These are phyloP conservation scores for Mercurialis annua DNA, from an alignment of 345 rosid species.

Conservation along the genomic window DNA sequence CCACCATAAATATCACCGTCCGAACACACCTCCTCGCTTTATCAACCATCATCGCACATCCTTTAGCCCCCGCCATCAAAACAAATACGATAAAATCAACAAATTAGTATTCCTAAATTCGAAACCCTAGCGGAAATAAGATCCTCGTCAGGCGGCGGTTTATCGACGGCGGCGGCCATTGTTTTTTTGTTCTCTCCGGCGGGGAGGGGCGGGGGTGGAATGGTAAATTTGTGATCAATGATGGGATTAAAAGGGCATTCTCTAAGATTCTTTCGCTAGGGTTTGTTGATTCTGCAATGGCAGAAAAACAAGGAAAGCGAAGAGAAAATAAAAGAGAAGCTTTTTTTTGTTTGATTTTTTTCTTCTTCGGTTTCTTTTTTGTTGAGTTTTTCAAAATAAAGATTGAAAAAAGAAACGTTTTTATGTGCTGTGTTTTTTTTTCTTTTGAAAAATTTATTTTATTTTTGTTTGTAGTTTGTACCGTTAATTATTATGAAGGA, in stretches of 20 bases:
- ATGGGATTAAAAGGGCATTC: slow-evolving; percentile 2
- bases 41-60: slow-evolving; percentile 52
- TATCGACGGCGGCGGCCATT: slow-evolving; percentile 14
- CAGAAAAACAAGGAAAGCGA: not conserved
- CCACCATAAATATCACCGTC: slow-evolving; percentile 82
- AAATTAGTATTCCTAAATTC: not conserved
- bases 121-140: slow-evolving; percentile 13
- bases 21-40: slow-evolving; percentile 60
- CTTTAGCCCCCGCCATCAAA: slow-evolving; percentile 16
- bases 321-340: not conserved
- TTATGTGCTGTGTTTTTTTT: slow-evolving; percentile 5
- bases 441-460: not conserved
- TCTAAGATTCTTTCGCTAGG: not conserved
- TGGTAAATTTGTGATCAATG: not conserved
- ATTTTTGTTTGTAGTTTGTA: not conserved
- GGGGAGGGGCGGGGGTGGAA: not conserved
- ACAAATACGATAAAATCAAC: not conserved
- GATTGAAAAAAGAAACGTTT: not conserved
- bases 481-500: not conserved
- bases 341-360: not conserved
- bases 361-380: slow-evolving; percentile 5
- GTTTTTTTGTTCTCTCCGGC: not conserved
- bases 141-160: slow-evolving; percentile 1
- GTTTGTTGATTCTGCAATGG: not conserved
- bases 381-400: slow-evolving; percentile 2